These are phyloP conservation scores for Picea abies DNA, from an alignment of 83 land plant species.

Conservation along the genomic window DNA sequence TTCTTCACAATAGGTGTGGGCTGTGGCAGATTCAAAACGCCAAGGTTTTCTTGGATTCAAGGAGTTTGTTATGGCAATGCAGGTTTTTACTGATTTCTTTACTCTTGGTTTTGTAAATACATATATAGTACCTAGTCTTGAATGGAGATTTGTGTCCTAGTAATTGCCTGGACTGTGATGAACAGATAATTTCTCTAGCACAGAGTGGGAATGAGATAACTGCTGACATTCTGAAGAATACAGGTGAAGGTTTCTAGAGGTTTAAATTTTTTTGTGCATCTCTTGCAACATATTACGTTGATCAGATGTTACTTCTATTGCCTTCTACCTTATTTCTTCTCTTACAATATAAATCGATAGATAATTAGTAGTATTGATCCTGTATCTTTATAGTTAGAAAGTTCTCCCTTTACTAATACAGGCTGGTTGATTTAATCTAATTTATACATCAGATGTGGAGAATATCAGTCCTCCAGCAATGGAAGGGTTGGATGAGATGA, in stretches of 20 bases:
- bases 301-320: not conserved
- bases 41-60: slow-evolving; percentile 93
- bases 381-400: not conserved
- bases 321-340: not conserved
- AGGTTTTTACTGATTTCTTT: slow-evolving; percentile 44
- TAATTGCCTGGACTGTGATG: not conserved
- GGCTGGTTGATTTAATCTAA: not conserved
- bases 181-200: slow-evolving; percentile 84
- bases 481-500: slow-evolving; percentile 83
- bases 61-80: slow-evolving; percentile 97
- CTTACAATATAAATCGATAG: not conserved
- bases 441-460: slow-evolving; percentile 44
- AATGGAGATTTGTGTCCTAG: not conserved
- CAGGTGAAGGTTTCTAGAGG: slow-evolving; percentile 37
- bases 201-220: slow-evolving; percentile 75
- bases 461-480: slow-evolving; percentile 73
- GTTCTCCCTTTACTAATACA: not conserved
- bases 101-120: not conserved
- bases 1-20: slow-evolving; percentile 75
- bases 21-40: slow-evolving; percentile 87
- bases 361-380: not conserved
- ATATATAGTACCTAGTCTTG: not conserved
- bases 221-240: slow-evolving; percentile 50
- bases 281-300: not conserved
- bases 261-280: not conserved